Percentiles rank a stretch among this genome's conserved stretches.
Conservation (phyloP, 108 stramenopile genomes). For the Skeletonema menzelii region DNA sequence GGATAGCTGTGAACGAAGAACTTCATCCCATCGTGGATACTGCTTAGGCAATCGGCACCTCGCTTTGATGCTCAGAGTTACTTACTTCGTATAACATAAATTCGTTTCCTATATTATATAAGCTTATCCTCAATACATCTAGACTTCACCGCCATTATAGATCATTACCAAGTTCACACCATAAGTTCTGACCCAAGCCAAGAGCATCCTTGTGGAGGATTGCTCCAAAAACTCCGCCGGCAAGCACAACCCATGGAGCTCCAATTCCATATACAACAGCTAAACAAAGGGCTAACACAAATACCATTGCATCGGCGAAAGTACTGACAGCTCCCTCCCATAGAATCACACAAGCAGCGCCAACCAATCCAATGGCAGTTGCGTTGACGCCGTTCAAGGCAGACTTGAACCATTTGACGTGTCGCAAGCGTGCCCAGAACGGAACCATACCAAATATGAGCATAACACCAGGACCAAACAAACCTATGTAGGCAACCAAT, state of each 20-base stretch:
- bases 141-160: background rate
- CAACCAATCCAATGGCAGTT: slow-evolving; percentile 85
- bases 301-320: slow-evolving; percentile 85
- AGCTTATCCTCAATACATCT: background rate
- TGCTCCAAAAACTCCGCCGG: slow-evolving; percentile 79
- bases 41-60: too few species aligned
- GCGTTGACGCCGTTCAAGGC: slow-evolving; percentile 83
- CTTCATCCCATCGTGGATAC: too few species aligned
- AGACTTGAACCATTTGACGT: slow-evolving; percentile 72
- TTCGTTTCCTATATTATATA: too few species aligned
- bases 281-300: slow-evolving; percentile 62
- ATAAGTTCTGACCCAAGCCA: slow-evolving; percentile 44
- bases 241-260: slow-evolving; percentile 71
- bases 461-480: slow-evolving; percentile 91
- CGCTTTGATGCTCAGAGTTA: too few species aligned
- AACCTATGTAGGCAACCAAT: slow-evolving; percentile 76
- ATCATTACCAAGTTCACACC: background rate
- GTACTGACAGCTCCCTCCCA: slow-evolving; percentile 67
- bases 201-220: slow-evolving; percentile 58
- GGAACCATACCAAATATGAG: slow-evolving; percentile 93
- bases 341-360: slow-evolving; percentile 84
- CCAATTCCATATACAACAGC: slow-evolving; percentile 61
- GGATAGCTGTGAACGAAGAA: too few species aligned
- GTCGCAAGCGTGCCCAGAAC: slow-evolving; percentile 89
- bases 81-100: too few species aligned